Evolutionary conservation across 208 protist species (phyloP), one percentile per base, ranked within the genome.

Genomic region (Crithidia brevicula): DNA sequence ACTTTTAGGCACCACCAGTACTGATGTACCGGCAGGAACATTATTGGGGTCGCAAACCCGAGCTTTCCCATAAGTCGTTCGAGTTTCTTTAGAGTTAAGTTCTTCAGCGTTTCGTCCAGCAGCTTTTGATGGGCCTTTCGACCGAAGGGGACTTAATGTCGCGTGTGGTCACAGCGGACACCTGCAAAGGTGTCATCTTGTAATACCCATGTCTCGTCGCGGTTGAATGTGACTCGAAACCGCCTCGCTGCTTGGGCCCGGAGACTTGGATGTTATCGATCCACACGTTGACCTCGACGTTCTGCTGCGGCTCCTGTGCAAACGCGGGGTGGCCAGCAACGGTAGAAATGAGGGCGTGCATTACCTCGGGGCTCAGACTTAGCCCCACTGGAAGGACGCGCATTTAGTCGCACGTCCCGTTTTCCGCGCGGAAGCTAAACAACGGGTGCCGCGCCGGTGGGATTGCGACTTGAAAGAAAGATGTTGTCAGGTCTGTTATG

Each of bases 231-330:
- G n/a, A n/a, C n/a, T n/a, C n/a, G n/a, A n/a, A n/a, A n/a, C n/a
- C n/a, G n/a, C n/a, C n/a, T n/a, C n/a, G n/a, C n/a, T n/a, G n/a
- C 54, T 36, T 2, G n/a, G 59, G n/a, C 28, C 74, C 67, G 16
- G 67, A 54, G 67, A 74, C 62, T 27, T 73, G 57, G 2, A 79
- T 79, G 33, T 74, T 74, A 27, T 79, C 74, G 9, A 79, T 67
- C 56, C 60, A 79, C 7, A 74, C 60, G 45, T 79, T 73, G 28
- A 70, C 40, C n/a, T 22, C 23, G 0, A 79, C 57, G 33, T 15
- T 20, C 7, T 11, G n/a, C 18, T 33, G 30, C 1, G 66, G 74
- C 3, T 52, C 52, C 4, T 34, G 23, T 3, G 69, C 56, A 25
- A 66, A 66, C 16, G 10, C 25, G 7, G 43, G 58, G 28, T 56